phyloP scores from a whole-genome alignment of 2,329 filamentous ascomycete genomes.

The Aspergillus pseudonomiae region DNA sequence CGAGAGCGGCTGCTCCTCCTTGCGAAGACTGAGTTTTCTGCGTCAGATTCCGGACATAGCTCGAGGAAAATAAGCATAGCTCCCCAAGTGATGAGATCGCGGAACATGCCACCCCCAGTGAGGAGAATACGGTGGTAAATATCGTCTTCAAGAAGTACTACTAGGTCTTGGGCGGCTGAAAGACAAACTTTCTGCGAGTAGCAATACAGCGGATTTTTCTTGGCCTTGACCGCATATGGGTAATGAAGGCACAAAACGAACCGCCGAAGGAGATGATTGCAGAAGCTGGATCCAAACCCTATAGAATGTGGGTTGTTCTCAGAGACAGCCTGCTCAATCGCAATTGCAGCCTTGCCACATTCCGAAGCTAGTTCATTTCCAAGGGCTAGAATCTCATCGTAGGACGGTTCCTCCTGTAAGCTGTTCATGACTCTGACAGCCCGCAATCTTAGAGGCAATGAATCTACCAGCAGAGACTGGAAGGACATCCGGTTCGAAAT shows the following conservation, averaged over 20 bases:
- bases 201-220: slow-evolving; percentile 26
- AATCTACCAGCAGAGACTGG: slow-evolving; percentile 16
- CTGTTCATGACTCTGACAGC: slow-evolving; percentile 24
- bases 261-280: slow-evolving; percentile 24
- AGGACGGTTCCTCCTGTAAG: slow-evolving; percentile 23
- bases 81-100: slow-evolving; percentile 29
- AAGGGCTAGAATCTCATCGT: slow-evolving; percentile 24
- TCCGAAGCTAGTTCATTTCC: slow-evolving; percentile 17
- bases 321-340: background rate
- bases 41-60: slow-evolving; percentile 14
- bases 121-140: slow-evolving; percentile 28
- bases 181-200: slow-evolving; percentile 31
- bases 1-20: slow-evolving; percentile 16
- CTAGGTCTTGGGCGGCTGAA: slow-evolving; percentile 28
- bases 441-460: slow-evolving; percentile 18
- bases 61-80: slow-evolving; percentile 26
- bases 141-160: slow-evolving; percentile 28
- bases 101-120: slow-evolving; percentile 34
- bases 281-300: slow-evolving; percentile 22
- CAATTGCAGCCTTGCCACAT: slow-evolving; percentile 11
- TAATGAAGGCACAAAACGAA: slow-evolving; percentile 27
- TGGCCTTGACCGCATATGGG: slow-evolving; percentile 28
- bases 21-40: slow-evolving; percentile 15
- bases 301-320: no score
- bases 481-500: background rate